These are phyloP conservation scores for Luffa acutangula DNA, from an alignment of 306 rosid genomes.

Conservation along the genomic window DNA sequence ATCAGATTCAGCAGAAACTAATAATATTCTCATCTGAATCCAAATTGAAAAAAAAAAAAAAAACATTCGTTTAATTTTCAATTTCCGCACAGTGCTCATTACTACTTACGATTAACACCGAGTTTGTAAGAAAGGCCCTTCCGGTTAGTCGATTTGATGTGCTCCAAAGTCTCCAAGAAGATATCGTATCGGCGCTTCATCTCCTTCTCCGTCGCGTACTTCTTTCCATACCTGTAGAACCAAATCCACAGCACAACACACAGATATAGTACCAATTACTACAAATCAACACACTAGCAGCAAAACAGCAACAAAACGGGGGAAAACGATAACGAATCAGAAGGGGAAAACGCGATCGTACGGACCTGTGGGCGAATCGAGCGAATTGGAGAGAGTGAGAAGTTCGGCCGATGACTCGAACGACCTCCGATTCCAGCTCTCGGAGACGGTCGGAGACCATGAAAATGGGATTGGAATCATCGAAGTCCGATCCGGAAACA, in stretches of 20 bases:
- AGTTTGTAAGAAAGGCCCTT: conserved; percentile 51
- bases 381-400: conserved; percentile 48
- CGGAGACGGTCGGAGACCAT: conserved; percentile 39
- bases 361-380: conserved; percentile 55
- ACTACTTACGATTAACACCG: conserved; percentile 54
- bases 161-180: conserved; percentile 43
- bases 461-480: conserved; percentile 60
- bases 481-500: conserved; percentile 39
- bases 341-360: neutral
- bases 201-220: conserved; percentile 50
- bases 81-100: too few species aligned
- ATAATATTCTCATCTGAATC: neutral
- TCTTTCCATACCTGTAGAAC: conserved; percentile 38
- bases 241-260: neutral
- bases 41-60: neutral
- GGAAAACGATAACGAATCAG: neutral
- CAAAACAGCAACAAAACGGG: neutral
- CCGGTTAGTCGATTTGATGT: conserved; percentile 54
- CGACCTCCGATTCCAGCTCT: conserved; percentile 32
- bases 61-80: neutral
- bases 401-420: conserved; percentile 42
- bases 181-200: conserved; percentile 47
- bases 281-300: too few species aligned
- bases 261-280: too few species aligned
- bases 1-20: neutral